Percentiles rank a stretch among this genome's conserved stretches.
These are phyloP conservation scores for Aspergillus homomorphus DNA, from an alignment of 495 filamentous ascomycete species.

Conservation along the genomic window DNA sequence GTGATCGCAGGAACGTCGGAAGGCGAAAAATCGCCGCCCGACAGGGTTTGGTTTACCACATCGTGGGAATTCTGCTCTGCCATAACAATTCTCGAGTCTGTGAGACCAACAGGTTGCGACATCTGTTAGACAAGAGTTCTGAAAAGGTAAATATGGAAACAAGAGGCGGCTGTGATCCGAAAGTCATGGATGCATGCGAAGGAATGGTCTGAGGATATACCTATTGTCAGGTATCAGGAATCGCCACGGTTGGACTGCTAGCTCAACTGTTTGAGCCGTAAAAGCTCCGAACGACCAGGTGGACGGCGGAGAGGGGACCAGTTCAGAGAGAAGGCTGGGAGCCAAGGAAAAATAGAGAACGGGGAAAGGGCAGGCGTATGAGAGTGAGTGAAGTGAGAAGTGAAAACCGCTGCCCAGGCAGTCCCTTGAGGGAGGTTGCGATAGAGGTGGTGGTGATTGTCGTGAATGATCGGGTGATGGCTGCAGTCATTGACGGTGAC, in stretches of 20 bases:
- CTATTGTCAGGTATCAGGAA: constrained; percentile 50
- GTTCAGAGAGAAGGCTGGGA: constrained; percentile 19
- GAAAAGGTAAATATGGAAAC: constrained; percentile 22
- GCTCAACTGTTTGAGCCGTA: constrained; percentile 41
- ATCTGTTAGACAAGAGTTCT: constrained; percentile 37
- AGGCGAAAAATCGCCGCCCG: constrained; percentile 68
- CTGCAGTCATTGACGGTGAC: constrained; percentile 23
- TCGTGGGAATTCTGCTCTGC: constrained; percentile 72
- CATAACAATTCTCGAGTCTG: constrained; percentile 73
- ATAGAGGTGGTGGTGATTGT: constrained; percentile 22
- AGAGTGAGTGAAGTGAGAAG: constrained; percentile 21
- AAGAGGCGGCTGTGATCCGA: constrained; percentile 21
- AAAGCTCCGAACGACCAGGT: constrained; percentile 37
- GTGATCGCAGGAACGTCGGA: constrained; percentile 70
- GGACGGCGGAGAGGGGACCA: constrained; percentile 27
- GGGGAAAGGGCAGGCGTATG: constrained; percentile 14
- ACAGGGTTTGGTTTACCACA: constrained; percentile 77
- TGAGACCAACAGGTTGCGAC: constrained; percentile 26
- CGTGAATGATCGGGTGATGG: constrained; percentile 29
- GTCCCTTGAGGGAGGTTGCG: constrained; percentile 26
- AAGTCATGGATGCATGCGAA: constrained; percentile 24
- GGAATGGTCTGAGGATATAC: constrained; percentile 33
- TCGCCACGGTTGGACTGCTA: constrained; percentile 49
- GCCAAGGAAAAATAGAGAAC: constrained; percentile 20
- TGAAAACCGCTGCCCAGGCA: constrained; percentile 28